Evolutionary conservation across 108 stramenopile species (phyloP), one percentile per base, ranked within the genome.

Genomic region (Cyclotella baltica): DNA sequence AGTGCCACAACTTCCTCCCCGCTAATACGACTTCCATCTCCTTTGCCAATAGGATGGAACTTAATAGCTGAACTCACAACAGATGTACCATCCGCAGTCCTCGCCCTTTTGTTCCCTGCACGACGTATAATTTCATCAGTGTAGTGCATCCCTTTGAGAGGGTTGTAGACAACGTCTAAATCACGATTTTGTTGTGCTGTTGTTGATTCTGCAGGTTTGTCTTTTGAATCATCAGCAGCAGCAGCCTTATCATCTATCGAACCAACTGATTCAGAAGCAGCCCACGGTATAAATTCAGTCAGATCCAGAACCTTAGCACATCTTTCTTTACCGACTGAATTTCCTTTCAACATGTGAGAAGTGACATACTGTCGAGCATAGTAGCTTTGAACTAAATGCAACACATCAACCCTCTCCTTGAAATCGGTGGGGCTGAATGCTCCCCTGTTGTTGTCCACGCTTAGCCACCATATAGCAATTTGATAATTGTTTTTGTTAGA

Each of bases 401-500:
- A 46, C 33, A 85, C 78, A 85, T 87, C 87, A 0, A 34, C 31
- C 38, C 87, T 64, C 0, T 11, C 36, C 46, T 33, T 57, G 63
- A 83, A 78, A 30, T 80, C 64, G 4, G 51, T 10, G 15, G 63
- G 55, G 1, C 25, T 0, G 70, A 85, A 87, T 37, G 56, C 31
- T 30, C 78, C 73, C 9, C 70, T 67, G 66, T 87, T 87, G 40
- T 87, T 87, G 61, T 87, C 74, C 23, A 87, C 87, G 47, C 77
- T 80, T 0, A 87, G 73, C 87, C 87, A 87, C 87, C 87, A 87
- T 50, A 87, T 87, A 18, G 84, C 84, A 19, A 47, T 37, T 67
- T 80, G 86, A 66, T 83, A 72, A 28, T 53, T 30, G 3, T 72
- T 69, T 61, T 53, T 18, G 11, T 61, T 62, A 63, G 59, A 48